phyloP scores from a whole-genome alignment of 2,329 filamentous ascomycete species.

The Aspergillus ruber region DNA sequence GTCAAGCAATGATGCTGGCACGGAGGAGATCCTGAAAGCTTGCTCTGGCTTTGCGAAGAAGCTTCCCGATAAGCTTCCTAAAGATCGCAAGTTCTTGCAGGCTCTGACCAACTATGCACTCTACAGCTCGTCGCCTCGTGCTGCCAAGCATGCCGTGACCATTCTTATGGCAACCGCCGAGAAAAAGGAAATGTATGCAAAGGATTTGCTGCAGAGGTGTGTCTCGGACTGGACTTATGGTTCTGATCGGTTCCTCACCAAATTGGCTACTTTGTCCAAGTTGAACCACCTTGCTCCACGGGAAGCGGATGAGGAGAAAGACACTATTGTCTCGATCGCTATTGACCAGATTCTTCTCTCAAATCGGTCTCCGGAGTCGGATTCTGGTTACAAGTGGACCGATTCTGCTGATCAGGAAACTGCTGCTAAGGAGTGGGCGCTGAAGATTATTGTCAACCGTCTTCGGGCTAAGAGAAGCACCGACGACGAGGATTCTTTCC shows the following conservation, averaged over 20 bases:
- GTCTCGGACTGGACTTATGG: slow-evolving; percentile 69
- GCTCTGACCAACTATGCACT: slow-evolving; percentile 77
- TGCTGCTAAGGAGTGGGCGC: slow-evolving; percentile 71
- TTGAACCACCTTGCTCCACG: slow-evolving; percentile 68
- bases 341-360: slow-evolving; percentile 68
- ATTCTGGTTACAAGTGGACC: slow-evolving; percentile 61
- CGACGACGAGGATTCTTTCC: slow-evolving; percentile 38
- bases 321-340: slow-evolving; percentile 71
- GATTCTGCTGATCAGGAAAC: slow-evolving; percentile 73
- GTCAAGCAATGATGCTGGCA: slow-evolving; percentile 61
- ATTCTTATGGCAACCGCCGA: slow-evolving; percentile 75
- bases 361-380: slow-evolving; percentile 50
- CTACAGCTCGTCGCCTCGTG: slow-evolving; percentile 71
- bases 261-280: slow-evolving; percentile 50
- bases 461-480: slow-evolving; percentile 59
- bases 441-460: slow-evolving; percentile 81
- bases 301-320: slow-evolving; percentile 65
- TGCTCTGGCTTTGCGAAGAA: slow-evolving; percentile 86
- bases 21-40: slow-evolving; percentile 88
- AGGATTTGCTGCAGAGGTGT: slow-evolving; percentile 71
- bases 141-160: slow-evolving; percentile 88
- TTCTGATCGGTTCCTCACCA: slow-evolving; percentile 63
- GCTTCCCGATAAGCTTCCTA: slow-evolving; percentile 75
- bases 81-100: slow-evolving; percentile 72
- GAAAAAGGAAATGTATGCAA: slow-evolving; percentile 76